phyloP scores from a whole-genome alignment of 75 land plant species.

The Sequoia sempervirens region DNA sequence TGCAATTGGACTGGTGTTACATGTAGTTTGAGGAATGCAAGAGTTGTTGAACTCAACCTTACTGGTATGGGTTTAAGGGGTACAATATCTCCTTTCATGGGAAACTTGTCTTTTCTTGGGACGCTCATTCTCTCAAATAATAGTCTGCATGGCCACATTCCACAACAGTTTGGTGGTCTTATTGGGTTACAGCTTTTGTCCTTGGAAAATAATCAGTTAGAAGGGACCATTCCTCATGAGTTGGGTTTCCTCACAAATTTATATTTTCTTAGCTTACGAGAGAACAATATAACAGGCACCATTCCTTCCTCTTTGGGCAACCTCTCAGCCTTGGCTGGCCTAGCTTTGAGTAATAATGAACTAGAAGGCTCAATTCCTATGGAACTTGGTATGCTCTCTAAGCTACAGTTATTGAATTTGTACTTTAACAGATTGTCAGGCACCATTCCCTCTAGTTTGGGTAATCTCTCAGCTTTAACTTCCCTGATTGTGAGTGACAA shows the following conservation, averaged over 20 bases:
- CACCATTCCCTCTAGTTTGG: background rate
- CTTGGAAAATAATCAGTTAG: conserved; percentile 13
- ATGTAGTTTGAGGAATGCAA: background rate
- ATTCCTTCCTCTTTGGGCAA: conserved; percentile 1
- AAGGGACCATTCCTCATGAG: conserved; percentile 13
- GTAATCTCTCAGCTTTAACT: background rate
- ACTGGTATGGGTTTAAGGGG: background rate
- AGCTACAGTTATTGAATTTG: background rate
- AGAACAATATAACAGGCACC: background rate
- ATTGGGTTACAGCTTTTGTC: background rate
- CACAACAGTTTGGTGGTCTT: background rate
- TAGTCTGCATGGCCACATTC: conserved; percentile 2
- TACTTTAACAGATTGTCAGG: conserved; percentile 4
- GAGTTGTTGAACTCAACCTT: background rate
- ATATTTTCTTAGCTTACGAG: background rate
- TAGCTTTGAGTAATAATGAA: conserved; percentile 13
- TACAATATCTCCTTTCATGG: background rate
- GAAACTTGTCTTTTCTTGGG: background rate
- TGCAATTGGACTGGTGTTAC: conserved; percentile 25
- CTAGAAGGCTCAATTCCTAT: conserved; percentile 22
- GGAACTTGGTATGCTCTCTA: background rate
- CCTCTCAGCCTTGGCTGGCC: background rate
- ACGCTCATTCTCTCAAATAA: background rate
- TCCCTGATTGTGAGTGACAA: conserved; percentile 4
- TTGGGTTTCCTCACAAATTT: background rate